Evolutionary conservation across 129 eudicot species (phyloP), one percentile per base, ranked within the genome.

Genomic region (Chrysanthemum lavandulifolium): DNA sequence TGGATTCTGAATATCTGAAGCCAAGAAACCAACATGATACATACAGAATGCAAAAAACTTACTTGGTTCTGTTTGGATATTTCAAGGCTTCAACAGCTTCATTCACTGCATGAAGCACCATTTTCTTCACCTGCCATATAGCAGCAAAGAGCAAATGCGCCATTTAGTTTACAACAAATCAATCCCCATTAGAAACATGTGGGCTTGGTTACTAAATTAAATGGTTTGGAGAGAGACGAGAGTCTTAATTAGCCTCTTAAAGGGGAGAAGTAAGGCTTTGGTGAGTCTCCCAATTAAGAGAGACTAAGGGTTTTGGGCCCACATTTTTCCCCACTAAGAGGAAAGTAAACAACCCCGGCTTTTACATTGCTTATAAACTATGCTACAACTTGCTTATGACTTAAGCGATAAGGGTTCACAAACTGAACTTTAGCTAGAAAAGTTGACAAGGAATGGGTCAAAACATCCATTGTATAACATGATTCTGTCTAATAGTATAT

Each of bases 91-190:
- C 5, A 33, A 85, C 54, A 59, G 84, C 86, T 76, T 71, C 65
- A n/a, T 54, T 29, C 78, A 85, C 79, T 16, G 86, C 86, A 82
- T 76, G 16, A 76, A 85, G 66, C 14, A 69, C 74, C 77, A 85
- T 85, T 76, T 82, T 82, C 81, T 76, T 85, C 76, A 85, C 86
- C 89, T 85, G 80, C 40, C 9, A 57, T 23, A 68, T 21, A 49
- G 29, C 55, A 43, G 33, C 68, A 69, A 31, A 31, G 49, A 43
- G 33, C 68, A 69, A 31, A 31, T 31, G 64, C 54, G 55, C 43
- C 61, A 16, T 68, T 48, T 7, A 25, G 11, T 6, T 19, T 53
- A 36, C 21, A 61, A 33, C 4, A 60, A 13, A 72, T 16, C 31
- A 60, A 61, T 25, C 18, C 4, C 13, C 7, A 59, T 72, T 33